Evolutionary conservation across 805 yeast species (phyloP).

Genomic region (Yamadazyma sp.): DNA sequence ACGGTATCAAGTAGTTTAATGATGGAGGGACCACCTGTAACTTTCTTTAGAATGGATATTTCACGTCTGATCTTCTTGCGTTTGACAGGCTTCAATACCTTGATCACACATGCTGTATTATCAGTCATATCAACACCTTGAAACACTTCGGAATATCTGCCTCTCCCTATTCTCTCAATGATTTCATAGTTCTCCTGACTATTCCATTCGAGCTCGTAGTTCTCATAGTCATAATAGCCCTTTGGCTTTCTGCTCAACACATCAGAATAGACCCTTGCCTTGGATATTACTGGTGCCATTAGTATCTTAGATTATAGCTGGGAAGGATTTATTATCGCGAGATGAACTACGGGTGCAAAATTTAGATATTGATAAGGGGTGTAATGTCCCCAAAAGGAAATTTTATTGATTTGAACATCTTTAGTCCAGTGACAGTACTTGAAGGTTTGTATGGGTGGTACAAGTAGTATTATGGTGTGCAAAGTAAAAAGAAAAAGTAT

Average conservation of each 20-base stretch:
- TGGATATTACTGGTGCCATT: slow-evolving; percentile 6
- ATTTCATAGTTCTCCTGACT: slow-evolving; percentile 62
- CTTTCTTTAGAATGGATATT: slow-evolving; percentile 79
- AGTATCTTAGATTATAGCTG: neutral
- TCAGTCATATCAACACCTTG: slow-evolving; percentile 71
- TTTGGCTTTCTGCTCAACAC: slow-evolving; percentile 65
- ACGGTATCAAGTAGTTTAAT: slow-evolving; percentile 77
- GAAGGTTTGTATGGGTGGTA: too few species aligned
- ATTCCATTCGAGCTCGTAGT: slow-evolving; percentile 44
- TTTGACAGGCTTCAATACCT: slow-evolving; percentile 89
- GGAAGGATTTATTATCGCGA: neutral
- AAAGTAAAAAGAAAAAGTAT: neutral
- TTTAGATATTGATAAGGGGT: slow-evolving; percentile 1
- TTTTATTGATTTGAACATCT: too few species aligned
- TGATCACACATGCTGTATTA: slow-evolving; percentile 69
- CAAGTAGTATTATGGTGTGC: too few species aligned
- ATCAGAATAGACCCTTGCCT: slow-evolving; percentile 64
- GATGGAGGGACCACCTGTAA: slow-evolving; percentile 82
- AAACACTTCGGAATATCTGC: slow-evolving; percentile 94
- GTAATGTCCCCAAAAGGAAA: neutral
- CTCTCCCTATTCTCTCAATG: slow-evolving; percentile 81
- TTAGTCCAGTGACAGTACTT: too few species aligned
- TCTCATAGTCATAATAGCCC: slow-evolving; percentile 86
- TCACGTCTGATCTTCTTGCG: slow-evolving; percentile 89
- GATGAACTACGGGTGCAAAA: slow-evolving; percentile 1